Percentiles rank a stretch among this genome's conserved stretches.
Evolutionary conservation across 805 yeast species (phyloP).

Genomic region (Tanozyma kutaoensis): DNA sequence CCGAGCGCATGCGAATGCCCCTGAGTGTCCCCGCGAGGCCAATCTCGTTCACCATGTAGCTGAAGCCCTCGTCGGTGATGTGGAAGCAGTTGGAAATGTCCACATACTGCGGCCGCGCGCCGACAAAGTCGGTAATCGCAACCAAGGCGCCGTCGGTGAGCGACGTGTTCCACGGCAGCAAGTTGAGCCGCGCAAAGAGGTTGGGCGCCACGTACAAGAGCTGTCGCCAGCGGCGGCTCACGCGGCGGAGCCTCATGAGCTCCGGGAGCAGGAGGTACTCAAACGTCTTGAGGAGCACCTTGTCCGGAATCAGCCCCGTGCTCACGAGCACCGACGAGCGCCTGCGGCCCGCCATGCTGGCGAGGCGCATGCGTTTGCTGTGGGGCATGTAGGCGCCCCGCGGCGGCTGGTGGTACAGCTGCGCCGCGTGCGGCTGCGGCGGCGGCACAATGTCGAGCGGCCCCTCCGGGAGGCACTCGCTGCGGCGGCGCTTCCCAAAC

Average conservation of each 20-base stretch:
- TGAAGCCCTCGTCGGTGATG: conserved; percentile 63
- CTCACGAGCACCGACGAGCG: conserved; percentile 44
- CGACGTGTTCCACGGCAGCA: conserved; percentile 48
- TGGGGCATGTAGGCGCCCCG: conserved; percentile 43
- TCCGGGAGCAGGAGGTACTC: conserved; percentile 39
- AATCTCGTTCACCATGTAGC: conserved; percentile 55
- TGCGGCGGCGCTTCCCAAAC: too few species aligned
- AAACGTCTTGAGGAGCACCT: conserved; percentile 40
- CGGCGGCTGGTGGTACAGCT: conserved; percentile 4
- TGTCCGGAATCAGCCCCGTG: conserved; percentile 48
- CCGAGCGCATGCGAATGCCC: conserved; percentile 47
- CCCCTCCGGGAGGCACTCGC: conserved; percentile 4
- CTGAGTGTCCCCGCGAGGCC: conserved; percentile 52
- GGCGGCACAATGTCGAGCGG: conserved; percentile 16
- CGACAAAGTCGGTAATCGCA: conserved; percentile 55
- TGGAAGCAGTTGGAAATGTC: conserved; percentile 67
- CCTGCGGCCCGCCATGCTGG: conserved; percentile 29
- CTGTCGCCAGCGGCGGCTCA: conserved; percentile 60
- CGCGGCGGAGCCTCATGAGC: conserved; percentile 44
- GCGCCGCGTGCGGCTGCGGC: conserved; percentile 20
- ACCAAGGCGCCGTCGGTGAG: conserved; percentile 45
- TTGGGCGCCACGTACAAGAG: conserved; percentile 43
- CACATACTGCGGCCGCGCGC: conserved; percentile 47
- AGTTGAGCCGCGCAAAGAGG: conserved; percentile 38
- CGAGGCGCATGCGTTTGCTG: conserved; percentile 37